A percentile compares a stretch with the other conserved stretches of the same genome.
These are phyloP conservation scores for Multifurca ochricompacta DNA, from an alignment of 768 basidiomycete species.

Conservation along the genomic window DNA sequence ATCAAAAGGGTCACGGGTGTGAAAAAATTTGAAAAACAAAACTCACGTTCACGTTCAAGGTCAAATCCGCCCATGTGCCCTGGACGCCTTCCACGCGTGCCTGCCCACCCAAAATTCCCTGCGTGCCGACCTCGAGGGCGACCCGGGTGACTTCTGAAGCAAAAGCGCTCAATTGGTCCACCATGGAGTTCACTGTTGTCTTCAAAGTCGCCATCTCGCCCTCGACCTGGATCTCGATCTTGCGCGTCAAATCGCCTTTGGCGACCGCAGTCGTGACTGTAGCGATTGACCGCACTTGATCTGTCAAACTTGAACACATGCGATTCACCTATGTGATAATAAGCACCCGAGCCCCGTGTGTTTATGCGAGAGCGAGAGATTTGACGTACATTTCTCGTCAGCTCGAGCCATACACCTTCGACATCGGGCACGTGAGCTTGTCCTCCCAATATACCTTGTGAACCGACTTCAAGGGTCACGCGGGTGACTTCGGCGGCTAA, in stretches of 20 bases:
- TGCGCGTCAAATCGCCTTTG: constrained; percentile 77
- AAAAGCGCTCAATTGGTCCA: constrained; percentile 75
- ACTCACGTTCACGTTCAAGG: constrained; percentile 73
- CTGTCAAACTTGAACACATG: constrained; percentile 71
- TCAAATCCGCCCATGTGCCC: constrained; percentile 85
- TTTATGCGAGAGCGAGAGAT: no score
- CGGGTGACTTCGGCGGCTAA: constrained; percentile 74
- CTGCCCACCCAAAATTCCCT: constrained; percentile 81
- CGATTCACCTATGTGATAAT: constrained; percentile 72
- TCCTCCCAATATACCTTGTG: constrained; percentile 79
- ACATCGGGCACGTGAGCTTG: constrained; percentile 82
- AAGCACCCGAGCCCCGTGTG: no score
- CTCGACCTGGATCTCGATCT: constrained; percentile 80
- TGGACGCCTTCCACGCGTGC: constrained; percentile 82
- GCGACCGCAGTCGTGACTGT: constrained; percentile 82
- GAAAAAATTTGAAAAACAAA: no score
- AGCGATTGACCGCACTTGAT: constrained; percentile 73
- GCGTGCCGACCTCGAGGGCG: constrained; percentile 78
- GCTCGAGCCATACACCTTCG: constrained; percentile 75
- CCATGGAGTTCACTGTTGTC: constrained; percentile 81
- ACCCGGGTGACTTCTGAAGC: constrained; percentile 72
- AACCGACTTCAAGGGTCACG: constrained; percentile 75
- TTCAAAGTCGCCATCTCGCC: constrained; percentile 79
- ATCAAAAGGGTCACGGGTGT: background rate
- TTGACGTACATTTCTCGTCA: constrained; percentile 56